Conservation (phyloP, 2,329 filamentous ascomycete species). For the Periconia sp. region DNA sequence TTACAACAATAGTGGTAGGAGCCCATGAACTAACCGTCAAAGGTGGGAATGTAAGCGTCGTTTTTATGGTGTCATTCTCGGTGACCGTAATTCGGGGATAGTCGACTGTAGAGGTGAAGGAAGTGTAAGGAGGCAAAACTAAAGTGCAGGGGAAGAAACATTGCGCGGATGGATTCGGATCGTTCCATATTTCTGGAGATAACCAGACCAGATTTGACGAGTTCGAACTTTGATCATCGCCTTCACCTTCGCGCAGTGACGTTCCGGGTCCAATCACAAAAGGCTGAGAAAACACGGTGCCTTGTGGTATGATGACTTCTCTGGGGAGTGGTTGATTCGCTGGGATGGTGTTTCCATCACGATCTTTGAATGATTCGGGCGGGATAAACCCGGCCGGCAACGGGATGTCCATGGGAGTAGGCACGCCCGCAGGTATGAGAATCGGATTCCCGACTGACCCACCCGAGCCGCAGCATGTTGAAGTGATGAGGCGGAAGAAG, state of each 20-base stretch:
- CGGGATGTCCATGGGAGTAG: constrained; percentile 11
- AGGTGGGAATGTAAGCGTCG: constrained; percentile 1
- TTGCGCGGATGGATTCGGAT: not conserved
- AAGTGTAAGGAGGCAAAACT: not conserved
- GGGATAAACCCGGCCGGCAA: constrained; percentile 7
- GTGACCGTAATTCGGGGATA: constrained; percentile 1
- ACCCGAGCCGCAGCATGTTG: constrained; percentile 12
- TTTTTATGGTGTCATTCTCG: not conserved
- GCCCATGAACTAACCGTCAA: not conserved
- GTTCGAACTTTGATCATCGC: constrained; percentile 1
- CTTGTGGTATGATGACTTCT: constrained; percentile 2
- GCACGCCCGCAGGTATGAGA: constrained; percentile 7
- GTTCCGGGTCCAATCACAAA: not conserved
- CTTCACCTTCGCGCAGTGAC: not conserved
- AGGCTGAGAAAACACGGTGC: not conserved
- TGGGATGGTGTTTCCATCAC: constrained; percentile 1
- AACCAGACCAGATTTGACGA: not conserved
- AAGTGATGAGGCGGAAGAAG: constrained; percentile 11
- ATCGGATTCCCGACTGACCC: constrained; percentile 9
- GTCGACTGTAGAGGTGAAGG: not conserved
- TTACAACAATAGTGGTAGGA: not conserved
- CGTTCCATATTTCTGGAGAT: not conserved
- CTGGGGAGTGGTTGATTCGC: constrained; percentile 6
- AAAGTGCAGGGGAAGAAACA: constrained; percentile 2
- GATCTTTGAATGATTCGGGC: not conserved